Evolutionary conservation across 1,284 basidiomycete genomes (phyloP).

Genomic region (Serendipita sp.): DNA sequence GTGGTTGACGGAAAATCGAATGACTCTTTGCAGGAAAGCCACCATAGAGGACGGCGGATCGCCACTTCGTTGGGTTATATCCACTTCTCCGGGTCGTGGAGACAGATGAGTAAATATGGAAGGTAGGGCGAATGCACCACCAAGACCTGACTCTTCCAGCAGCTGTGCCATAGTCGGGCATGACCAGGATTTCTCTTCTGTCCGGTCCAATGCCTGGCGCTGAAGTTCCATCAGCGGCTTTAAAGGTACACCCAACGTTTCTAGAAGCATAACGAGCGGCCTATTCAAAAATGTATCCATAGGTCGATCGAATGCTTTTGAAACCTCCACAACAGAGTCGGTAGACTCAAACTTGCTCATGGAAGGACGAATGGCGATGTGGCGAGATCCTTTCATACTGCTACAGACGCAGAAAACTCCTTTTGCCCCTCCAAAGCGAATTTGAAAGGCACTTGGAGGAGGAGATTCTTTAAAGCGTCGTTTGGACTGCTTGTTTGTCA

Average conservation of each 20-base stretch:
- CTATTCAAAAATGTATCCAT: constrained; percentile 47
- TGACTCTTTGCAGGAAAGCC: constrained; percentile 36
- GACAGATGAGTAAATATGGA: constrained; percentile 27
- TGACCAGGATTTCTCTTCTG: constrained; percentile 28
- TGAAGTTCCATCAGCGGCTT: constrained; percentile 42
- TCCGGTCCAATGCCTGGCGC: constrained; percentile 34
- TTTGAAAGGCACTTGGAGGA: constrained; percentile 39
- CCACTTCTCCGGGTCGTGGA: constrained; percentile 22
- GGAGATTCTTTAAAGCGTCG: constrained; percentile 12
- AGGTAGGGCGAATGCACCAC: constrained; percentile 26
- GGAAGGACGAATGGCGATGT: constrained; percentile 35
- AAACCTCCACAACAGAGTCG: constrained; percentile 42
- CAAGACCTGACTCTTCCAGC: constrained; percentile 32
- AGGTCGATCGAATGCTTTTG: constrained; percentile 45
- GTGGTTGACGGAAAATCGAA: constrained; percentile 41
- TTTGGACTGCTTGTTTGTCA: constrained; percentile 12
- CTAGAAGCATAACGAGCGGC: constrained; percentile 57
- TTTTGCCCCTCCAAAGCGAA: constrained; percentile 47
- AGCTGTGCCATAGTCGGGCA: constrained; percentile 33
- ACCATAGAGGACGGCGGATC: neutral
- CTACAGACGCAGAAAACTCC: constrained; percentile 48
- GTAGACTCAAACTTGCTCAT: constrained; percentile 52
- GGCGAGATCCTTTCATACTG: constrained; percentile 27
- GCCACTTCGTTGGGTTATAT: constrained; percentile 16
- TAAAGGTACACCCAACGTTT: constrained; percentile 35